A percentile compares a stretch with the other conserved stretches of the same genome.
Conservation (phyloP, 768 basidiomycete species). For the Phanerochaete carnosa region DNA sequence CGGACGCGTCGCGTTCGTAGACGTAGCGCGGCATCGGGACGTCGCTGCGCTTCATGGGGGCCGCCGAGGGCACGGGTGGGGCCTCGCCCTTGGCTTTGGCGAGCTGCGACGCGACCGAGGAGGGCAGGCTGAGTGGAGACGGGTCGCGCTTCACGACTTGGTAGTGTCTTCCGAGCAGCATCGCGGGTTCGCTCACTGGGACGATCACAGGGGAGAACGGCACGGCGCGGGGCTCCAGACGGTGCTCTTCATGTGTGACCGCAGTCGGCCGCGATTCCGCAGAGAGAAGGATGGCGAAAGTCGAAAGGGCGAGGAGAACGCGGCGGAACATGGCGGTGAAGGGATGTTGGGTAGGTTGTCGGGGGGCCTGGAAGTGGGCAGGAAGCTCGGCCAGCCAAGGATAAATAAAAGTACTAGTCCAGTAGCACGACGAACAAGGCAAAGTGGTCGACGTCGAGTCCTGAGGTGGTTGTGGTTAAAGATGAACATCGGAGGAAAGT, state of each 20-base stretch:
- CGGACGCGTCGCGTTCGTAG: neutral
- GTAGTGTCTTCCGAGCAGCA: slow-evolving; percentile 23
- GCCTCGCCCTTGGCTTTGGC: neutral
- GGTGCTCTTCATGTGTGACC: neutral
- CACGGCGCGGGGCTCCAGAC: neutral
- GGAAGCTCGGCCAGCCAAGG: slow-evolving; percentile 1
- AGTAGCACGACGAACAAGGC: neutral
- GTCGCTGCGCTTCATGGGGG: neutral
- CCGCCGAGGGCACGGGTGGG: neutral
- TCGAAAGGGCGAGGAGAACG: slow-evolving; percentile 4
- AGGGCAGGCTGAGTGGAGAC: slow-evolving; percentile 1
- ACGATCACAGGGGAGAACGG: neutral
- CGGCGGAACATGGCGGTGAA: slow-evolving; percentile 1
- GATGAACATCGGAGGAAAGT: neutral
- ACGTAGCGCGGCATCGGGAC: neutral
- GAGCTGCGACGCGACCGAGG: neutral
- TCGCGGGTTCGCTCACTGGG: slow-evolving; percentile 13
- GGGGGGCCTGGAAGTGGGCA: neutral
- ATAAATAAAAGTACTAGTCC: neutral
- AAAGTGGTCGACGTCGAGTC: neutral
- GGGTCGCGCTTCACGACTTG: slow-evolving; percentile 11
- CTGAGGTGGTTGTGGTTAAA: neutral
- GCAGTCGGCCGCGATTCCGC: neutral
- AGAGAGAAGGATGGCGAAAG: neutral
- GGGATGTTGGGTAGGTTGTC: neutral